Evolutionary conservation across 2,329 filamentous ascomycete genomes (phyloP), one percentile per base, ranked within the genome.

Genomic region (Ascochyta koolunga): DNA sequence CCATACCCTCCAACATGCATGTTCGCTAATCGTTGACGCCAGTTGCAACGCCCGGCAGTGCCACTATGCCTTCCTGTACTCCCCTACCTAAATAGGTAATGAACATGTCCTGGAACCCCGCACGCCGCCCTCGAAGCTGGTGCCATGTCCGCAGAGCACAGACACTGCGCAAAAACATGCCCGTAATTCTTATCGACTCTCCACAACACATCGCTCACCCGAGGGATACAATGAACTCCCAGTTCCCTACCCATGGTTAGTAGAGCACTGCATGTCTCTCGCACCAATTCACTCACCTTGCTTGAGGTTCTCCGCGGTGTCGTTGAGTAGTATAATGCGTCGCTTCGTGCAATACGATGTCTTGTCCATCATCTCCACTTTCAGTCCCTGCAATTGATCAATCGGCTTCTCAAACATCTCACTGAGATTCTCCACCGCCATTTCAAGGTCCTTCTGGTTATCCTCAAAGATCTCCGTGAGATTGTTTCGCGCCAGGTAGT

Each of bases 361-460:
- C 83, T 97, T 98, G 76, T 99, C 93, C 86, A 99, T 90, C 70
- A 99, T 99, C 62, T 97, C 93, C 6, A 96, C 91, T 79, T 97
- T 98, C 55, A 97, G 81, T 39, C 89, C 86, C 4, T 91, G 85
- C 16, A 99, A 80, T 67, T 97, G 92, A 35, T 86, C 79, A n/a
- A 93, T 91, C 0, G 93, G 91, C 79, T 96, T 97, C 82, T 99
- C 95, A 64, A 99, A 99, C 91, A 99, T 96, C 76, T 96, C 93
- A n/a, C 91, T 96, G 61, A 99, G 79, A 52, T 90, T 93, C 78
- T 99, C 95, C 0, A 98, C 95, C 0, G 95, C 93, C 86, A 99
- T 89, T 76, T 99, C 95, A 21, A 99, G 79, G 72, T 99, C 95
- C 76, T 96, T 96, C 70, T 99, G 95, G 74, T 99, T 99, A 74